phyloP scores from a whole-genome alignment of 768 basidiomycete genomes.

The Clavaria fumosa region DNA sequence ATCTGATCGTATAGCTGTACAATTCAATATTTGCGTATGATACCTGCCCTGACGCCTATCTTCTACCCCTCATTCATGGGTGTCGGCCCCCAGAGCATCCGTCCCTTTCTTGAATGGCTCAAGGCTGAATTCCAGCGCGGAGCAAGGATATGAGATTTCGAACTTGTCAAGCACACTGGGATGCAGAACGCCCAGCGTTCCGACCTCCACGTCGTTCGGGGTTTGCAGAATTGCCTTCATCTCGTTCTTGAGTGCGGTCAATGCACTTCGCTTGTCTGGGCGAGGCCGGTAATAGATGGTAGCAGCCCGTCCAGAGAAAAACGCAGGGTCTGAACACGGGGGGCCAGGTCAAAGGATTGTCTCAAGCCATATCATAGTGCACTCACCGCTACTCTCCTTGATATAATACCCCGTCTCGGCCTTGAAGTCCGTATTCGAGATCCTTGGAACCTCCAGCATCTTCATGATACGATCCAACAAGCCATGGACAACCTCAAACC shows the following conservation, averaged over 20 bases:
- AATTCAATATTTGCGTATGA: not conserved
- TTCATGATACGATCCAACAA: constrained; percentile 91
- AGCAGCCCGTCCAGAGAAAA: constrained; percentile 91
- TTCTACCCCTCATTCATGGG: too few species aligned
- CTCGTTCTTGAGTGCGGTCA: constrained; percentile 25
- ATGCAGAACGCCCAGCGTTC: constrained; percentile 86
- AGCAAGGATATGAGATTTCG: constrained; percentile 90
- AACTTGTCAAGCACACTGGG: constrained; percentile 85
- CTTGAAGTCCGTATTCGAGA: constrained; percentile 38
- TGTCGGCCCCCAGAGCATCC: too few species aligned
- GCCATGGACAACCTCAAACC: constrained; percentile 94
- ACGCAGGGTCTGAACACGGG: constrained; percentile 63
- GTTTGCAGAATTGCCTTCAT: constrained; percentile 30
- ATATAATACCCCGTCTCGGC: constrained; percentile 81
- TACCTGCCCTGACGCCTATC: constrained; percentile 10
- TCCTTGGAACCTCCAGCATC: constrained; percentile 82
- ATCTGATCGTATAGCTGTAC: not conserved
- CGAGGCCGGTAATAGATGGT: constrained; percentile 73
- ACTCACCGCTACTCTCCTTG: constrained; percentile 66
- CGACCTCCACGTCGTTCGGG: constrained; percentile 56
- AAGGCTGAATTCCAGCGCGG: constrained; percentile 83
- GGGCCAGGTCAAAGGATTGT: not conserved
- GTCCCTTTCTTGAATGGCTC: constrained; percentile 83
- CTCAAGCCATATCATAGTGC: not conserved
- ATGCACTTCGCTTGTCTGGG: constrained; percentile 19